A percentile compares a stretch with the other conserved stretches of the same genome.
Evolutionary conservation across 805 yeast species (phyloP).

Genomic region (Hanseniaspora mollemarum): DNA sequence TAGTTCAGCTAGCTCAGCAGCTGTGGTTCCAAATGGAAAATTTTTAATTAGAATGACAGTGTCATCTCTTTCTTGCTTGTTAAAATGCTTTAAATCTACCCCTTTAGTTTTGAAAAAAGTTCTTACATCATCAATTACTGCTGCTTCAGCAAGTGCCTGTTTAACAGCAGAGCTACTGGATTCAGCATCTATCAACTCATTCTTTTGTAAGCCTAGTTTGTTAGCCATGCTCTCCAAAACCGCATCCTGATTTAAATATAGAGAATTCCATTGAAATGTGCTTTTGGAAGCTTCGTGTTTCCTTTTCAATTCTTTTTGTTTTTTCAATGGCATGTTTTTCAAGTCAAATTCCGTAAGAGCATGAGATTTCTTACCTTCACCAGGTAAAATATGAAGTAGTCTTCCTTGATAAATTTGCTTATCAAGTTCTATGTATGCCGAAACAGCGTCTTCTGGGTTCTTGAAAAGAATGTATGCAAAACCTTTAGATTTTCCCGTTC

Average conservation of each 20-base stretch:
- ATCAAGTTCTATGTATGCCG: conserved; percentile 64
- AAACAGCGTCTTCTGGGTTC: conserved; percentile 59
- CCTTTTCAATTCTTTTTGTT: conserved; percentile 73
- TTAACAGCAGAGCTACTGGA: conserved; percentile 82
- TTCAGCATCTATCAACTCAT: conserved; percentile 78
- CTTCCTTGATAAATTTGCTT: conserved; percentile 91
- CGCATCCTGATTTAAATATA: conserved; percentile 83
- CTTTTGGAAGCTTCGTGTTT: conserved; percentile 74
- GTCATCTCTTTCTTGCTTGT: conserved; percentile 54
- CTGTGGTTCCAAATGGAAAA: conserved; percentile 77
- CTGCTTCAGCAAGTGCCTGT: conserved; percentile 95
- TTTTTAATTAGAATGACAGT: conserved; percentile 73
- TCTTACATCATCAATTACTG: conserved; percentile 83
- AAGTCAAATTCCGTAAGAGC: conserved; percentile 81
- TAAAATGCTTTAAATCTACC: conserved; percentile 67
- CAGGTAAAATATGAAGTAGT: conserved; percentile 78
- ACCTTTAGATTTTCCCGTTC: conserved; percentile 85
- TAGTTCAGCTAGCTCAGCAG: conserved; percentile 68
- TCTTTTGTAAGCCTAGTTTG: conserved; percentile 69
- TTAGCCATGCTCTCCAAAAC: conserved; percentile 81
- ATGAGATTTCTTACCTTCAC: conserved; percentile 68
- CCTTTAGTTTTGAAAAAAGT: conserved; percentile 76
- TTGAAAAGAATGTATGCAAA: conserved; percentile 72
- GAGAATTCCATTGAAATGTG: conserved; percentile 90
- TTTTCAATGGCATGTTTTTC: conserved; percentile 81